Evolutionary conservation across 2,329 filamentous ascomycete species (phyloP), one percentile per base, ranked within the genome.

Genomic region (Fusarium tuaranense): DNA sequence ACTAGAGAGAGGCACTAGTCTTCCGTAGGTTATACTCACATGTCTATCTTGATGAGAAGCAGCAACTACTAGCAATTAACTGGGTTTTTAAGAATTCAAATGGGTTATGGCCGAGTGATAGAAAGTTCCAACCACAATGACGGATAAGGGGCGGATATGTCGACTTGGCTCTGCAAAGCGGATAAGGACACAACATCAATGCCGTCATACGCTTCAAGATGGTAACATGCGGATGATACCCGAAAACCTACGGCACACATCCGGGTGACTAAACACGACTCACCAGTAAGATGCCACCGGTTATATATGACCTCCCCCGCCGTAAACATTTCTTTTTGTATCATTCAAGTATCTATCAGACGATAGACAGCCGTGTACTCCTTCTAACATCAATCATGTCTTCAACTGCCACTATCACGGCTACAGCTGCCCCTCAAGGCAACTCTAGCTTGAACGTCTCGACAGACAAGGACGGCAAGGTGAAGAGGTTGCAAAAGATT

Each of bases 401-500:
- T 8, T 64, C 74, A n/a, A 72, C 72, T 7, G 64, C 65, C 8
- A 71, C 65, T 0, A 38, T 59, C 22, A 59, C 36, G 10, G 5
- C 12, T 12, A 61, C 68, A 12, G 10, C 57, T 2, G 8, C 34
- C 5, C 51, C 68, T 22, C 18, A 32, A 10, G 48, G 57, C 6
- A 61, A 67, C 5, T 72, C 72, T 6, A 66, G 38, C 27, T 25
- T 77, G 7, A 74, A 77, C 39, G 71, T 73, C 3, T 63, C 69
- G 10, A 62, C 41, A 4, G 27, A 57, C 3, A 63, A 65, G 2
- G 66, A 73, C 20, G 76, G 76, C 6, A 65, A 68, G 27, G 69
- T 72, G 22, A 71, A 68, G 39, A 67, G 72, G 1, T 44, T 78
- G 10, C 76, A 78, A 59, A 72, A 46, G 36, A 77, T 78, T 16